Evolutionary conservation across 2,329 filamentous ascomycete genomes (phyloP).

Genomic region (Nemania serpens): DNA sequence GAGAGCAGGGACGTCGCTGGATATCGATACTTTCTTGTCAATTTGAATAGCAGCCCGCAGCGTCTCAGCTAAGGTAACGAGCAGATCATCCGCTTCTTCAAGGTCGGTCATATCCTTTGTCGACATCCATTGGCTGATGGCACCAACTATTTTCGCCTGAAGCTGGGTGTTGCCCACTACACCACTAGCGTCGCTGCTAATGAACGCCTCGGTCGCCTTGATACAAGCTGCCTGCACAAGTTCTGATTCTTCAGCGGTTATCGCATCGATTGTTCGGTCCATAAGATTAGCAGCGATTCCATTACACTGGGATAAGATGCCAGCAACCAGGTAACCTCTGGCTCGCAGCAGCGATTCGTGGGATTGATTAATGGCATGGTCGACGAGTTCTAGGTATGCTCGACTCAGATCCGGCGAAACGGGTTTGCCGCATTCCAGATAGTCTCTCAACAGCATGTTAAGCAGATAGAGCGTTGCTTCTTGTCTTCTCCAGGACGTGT

Average conservation of each 20-base stretch:
- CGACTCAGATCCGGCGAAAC: slow-evolving; percentile 72
- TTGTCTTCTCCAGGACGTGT: slow-evolving; percentile 63
- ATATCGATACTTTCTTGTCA: slow-evolving; percentile 74
- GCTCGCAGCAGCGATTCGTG: slow-evolving; percentile 80
- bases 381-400: slow-evolving; percentile 79
- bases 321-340: slow-evolving; percentile 84
- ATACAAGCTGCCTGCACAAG: slow-evolving; percentile 92
- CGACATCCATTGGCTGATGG: slow-evolving; percentile 74
- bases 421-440: slow-evolving; percentile 74
- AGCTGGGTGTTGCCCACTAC: slow-evolving; percentile 60
- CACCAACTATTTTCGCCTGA: slow-evolving; percentile 54
- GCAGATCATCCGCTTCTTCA: slow-evolving; percentile 86
- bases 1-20: slow-evolving; percentile 72
- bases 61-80: slow-evolving; percentile 87
- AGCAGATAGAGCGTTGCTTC: slow-evolving; percentile 86
- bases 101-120: slow-evolving; percentile 81
- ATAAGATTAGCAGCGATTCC: slow-evolving; percentile 68
- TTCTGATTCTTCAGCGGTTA: slow-evolving; percentile 77
- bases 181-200: slow-evolving; percentile 53
- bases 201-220: slow-evolving; percentile 76
- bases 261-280: slow-evolving; percentile 74
- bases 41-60: slow-evolving; percentile 82
- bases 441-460: slow-evolving; percentile 82
- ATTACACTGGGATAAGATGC: slow-evolving; percentile 73
- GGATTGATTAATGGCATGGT: slow-evolving; percentile 71